Evolutionary conservation across 1,139 yeast species (phyloP), one percentile per base, ranked within the genome.

Genomic region (Candida labiduridarum): DNA sequence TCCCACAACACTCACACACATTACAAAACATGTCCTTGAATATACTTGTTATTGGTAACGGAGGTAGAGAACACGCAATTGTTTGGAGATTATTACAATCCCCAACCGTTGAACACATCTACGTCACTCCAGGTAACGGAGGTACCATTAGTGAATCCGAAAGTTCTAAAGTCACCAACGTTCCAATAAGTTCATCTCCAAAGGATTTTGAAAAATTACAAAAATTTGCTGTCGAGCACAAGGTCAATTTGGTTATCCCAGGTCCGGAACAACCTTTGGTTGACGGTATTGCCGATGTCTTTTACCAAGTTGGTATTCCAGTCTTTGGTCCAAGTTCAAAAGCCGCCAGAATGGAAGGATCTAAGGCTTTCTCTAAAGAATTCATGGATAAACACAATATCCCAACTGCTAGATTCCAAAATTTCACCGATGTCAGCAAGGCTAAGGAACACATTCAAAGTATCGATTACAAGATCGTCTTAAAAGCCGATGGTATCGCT

Each of bases 191-290:
- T 2, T 72, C 83, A 31, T 76, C 82, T 52, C 78, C 77, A 4
- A 83, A 85, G 57, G 85, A 88, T 65, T 79, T 80, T 30, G 76
- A 74, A 44, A 74, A 83, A 40, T 80, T 82, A 55, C 84, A 80
- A 50, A 68, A 81, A 53, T 90, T 91, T 68, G 96, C 97, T 8
- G 66, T 76, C n/a, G 81, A 82, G 41, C 75, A 92, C 53, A 63
- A 79, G 9, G 79, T 95, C 52, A 80, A 78, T 48, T 78, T 95
- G 56, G 99, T 91, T 11, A 79, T 95, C 47, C 99, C 99, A 36
- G 99, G 99, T 41, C 99, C 99, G n/a, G 99, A 95, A 72, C 97
- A 91, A 70, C 99, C 99, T 40, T 78, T 95, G 56, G 97, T 94
- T 39, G 98, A 94, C 64, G 99, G 99, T 44, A 84, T 94, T 53